phyloP scores from a whole-genome alignment of 345 rosid species.

The Linum trigynum region DNA sequence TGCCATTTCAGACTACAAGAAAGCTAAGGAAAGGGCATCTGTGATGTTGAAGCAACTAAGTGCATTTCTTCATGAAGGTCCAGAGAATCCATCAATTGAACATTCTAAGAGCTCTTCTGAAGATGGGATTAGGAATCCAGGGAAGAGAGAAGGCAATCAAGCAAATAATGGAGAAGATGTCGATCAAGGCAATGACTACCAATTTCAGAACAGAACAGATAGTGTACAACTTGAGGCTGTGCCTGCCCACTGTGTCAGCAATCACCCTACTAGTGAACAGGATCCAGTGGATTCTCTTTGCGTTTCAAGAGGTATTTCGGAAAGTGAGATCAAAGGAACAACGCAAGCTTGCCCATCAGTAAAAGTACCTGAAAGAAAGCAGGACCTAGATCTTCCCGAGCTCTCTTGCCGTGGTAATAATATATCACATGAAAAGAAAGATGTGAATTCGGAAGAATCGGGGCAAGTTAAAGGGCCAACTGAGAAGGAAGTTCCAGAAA shows the following conservation, averaged over 20 bases:
- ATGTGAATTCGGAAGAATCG: slow-evolving; percentile 5
- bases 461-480: slow-evolving; percentile 8
- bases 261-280: slow-evolving; percentile 15
- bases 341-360: not conserved
- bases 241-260: slow-evolving; percentile 4
- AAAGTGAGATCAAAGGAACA: slow-evolving; percentile 15
- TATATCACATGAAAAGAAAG: slow-evolving; percentile 7
- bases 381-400: slow-evolving; percentile 11
- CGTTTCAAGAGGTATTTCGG: slow-evolving; percentile 8
- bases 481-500: slow-evolving; percentile 18
- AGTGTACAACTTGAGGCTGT: slow-evolving; percentile 11
- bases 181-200: slow-evolving; percentile 6
- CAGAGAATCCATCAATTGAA: slow-evolving; percentile 13
- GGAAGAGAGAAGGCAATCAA: slow-evolving; percentile 7
- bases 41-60: slow-evolving; percentile 31
- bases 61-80: slow-evolving; percentile 21
- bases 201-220: slow-evolving; percentile 10
- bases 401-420: slow-evolving; percentile 5
- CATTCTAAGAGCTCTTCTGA: slow-evolving; percentile 8
- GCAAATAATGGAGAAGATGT: slow-evolving; percentile 6
- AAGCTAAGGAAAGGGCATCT: slow-evolving; percentile 29
- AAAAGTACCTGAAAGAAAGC: slow-evolving; percentile 15
- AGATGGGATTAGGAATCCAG: slow-evolving; percentile 3
- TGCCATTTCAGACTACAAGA: slow-evolving; percentile 34
- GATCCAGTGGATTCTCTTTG: slow-evolving; percentile 5